phyloP scores from a whole-genome alignment of 1,139 yeast genomes.

The Sugiyamaella grinbergsii region DNA sequence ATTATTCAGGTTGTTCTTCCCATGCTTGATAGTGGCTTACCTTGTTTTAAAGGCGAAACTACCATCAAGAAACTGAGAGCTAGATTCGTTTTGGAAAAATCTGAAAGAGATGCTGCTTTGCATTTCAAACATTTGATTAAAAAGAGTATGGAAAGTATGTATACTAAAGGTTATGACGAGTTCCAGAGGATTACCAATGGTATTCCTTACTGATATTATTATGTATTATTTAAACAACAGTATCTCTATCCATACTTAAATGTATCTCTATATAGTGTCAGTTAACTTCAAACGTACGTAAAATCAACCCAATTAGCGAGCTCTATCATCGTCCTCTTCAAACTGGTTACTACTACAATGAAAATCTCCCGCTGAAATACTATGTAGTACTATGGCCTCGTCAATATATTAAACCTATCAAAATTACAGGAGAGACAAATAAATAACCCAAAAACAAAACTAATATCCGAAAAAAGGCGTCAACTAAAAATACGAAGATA shows the following conservation, averaged over 20 bases:
- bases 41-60: conserved; percentile 84
- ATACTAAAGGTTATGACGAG: conserved; percentile 95
- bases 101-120: conserved; percentile 82
- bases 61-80: conserved; percentile 76
- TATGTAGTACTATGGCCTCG: conserved; percentile 3
- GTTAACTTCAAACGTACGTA: background rate
- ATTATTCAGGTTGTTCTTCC: conserved; percentile 85
- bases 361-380: background rate
- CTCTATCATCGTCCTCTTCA: background rate
- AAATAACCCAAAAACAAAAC: conserved; percentile 16
- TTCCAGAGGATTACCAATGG: conserved; percentile 96
- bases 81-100: conserved; percentile 78
- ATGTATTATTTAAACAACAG: background rate
- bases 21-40: conserved; percentile 93
- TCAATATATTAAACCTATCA: conserved; percentile 10
- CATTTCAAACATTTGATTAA: conserved; percentile 74
- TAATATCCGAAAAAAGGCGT: conserved; percentile 8
- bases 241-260: no score
- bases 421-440: conserved; percentile 16
- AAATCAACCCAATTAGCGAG: background rate
- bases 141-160: conserved; percentile 82
- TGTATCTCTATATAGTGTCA: background rate
- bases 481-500: conserved; percentile 14
- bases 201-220: conserved; percentile 67
- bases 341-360: background rate